phyloP scores from a whole-genome alignment of 164 flowering plant species.

The Platanus orientalis region DNA sequence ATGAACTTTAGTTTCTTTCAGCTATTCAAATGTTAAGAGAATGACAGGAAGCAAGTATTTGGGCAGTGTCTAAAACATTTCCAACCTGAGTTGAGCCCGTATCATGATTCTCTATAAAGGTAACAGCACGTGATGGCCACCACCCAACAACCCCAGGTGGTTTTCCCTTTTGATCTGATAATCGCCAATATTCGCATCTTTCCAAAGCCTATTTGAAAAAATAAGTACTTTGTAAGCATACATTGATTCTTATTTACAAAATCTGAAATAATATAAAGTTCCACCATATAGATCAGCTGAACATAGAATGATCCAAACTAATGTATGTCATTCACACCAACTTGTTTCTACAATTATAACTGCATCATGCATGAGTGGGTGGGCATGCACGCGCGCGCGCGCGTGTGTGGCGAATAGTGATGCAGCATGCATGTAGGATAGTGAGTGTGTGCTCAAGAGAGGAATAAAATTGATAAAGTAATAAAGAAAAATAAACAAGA shows the following conservation, averaged over 20 bases:
- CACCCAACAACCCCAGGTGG: constrained; percentile 99
- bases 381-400: too few species aligned
- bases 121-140: constrained; percentile 99
- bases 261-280: constrained; percentile 1
- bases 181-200: constrained; percentile 93
- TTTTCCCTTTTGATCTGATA: constrained; percentile 82
- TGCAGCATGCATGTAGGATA: too few species aligned
- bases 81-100: constrained; percentile 98
- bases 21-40: not conserved
- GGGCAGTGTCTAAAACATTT: not conserved
- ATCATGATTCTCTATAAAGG: constrained; percentile 98
- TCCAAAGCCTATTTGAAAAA: constrained; percentile 56
- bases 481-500: too few species aligned
- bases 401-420: too few species aligned
- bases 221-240: not conserved
- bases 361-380: too few species aligned
- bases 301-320: too few species aligned
- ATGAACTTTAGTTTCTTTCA: not conserved
- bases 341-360: too few species aligned
- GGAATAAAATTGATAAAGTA: too few species aligned
- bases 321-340: too few species aligned
- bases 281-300: too few species aligned
- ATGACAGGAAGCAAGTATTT: not conserved
- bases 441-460: too few species aligned
- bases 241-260: not conserved